Conservation (phyloP, 1,284 basidiomycete species). For the Cutaneotrichosporon cyanovorans region DNA sequence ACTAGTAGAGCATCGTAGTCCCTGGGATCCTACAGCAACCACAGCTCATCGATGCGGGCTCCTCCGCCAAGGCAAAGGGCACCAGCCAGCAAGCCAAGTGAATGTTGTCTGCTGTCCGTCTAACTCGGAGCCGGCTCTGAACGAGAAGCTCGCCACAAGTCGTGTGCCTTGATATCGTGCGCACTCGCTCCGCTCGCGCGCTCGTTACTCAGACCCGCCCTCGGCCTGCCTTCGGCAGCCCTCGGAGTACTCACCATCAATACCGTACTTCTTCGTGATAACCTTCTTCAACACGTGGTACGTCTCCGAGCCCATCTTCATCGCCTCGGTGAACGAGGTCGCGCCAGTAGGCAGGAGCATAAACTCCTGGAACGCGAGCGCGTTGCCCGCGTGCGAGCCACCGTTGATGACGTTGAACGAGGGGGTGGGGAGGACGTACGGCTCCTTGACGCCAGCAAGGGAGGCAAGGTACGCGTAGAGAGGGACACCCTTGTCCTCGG, state of each 20-base stretch:
- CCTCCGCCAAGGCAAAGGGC: no score
- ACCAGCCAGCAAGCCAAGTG: no score
- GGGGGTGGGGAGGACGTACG: conserved; percentile 83
- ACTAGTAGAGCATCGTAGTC: no score
- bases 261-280: conserved; percentile 98
- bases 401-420: conserved; percentile 99
- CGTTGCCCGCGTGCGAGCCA: conserved; percentile 98
- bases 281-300: conserved; percentile 99
- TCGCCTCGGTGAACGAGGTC: conserved; percentile 82
- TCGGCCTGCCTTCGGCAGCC: no score
- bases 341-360: conserved; percentile 98
- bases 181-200: no score
- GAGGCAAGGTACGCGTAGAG: conserved; percentile 96
- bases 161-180: no score
- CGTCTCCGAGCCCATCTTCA: conserved; percentile 97
- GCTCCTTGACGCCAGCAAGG: conserved; percentile 86
- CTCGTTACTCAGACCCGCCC: no score
- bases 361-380: conserved; percentile 99
- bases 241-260: conserved; percentile 68
- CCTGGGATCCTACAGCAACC: no score
- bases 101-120: no score
- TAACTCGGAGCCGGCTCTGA: no score
- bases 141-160: no score
- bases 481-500: conserved; percentile 85
- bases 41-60: no score